Evolutionary conservation across 2,329 filamentous ascomycete species (phyloP), one percentile per base, ranked within the genome.

Genomic region (Fusarium decemcellulare): DNA sequence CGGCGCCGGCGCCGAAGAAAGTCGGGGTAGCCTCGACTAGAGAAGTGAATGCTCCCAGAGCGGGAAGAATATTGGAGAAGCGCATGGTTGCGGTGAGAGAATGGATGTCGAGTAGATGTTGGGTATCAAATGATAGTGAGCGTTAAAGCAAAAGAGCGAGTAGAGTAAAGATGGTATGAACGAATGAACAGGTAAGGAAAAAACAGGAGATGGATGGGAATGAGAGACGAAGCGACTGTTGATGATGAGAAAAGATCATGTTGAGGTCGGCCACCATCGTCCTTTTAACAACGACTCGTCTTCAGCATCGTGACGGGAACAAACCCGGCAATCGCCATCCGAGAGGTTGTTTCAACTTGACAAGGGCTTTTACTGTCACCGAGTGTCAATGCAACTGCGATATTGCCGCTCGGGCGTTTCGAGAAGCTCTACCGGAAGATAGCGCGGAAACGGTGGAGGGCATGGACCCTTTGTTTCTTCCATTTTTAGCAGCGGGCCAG

Each of bases 1-100:
- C n/a, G n/a, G n/a, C n/a, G n/a, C n/a, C n/a, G n/a, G n/a, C n/a
- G 11, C 48, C 29, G 30, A 70, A 2, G 50, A 71, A 59, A 48
- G 68, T 70, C 15, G 68, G 67, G 34, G 64, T 65, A 40, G 67
- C 68, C 62, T 66, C 67, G 61, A 52, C 64, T 46, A 68, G 57
- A 48, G 68, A 70, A 54, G 68, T 64, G 47, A 71, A 51, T 16
- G 67, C 68, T 71, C 68, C 67, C 54, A 71, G 15, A 39, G 64
- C 39, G 15, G 68, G 68, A 57, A 71, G 48, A 15, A 71, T 6
- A 47, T 36, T 55, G 51, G 68, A 68, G 59, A 65, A 68, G 62
- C 68, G 67, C 68, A 71, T 71, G 14, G 36, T 50, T 15, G 53
- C 53, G 65, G 68, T 56, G 23, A 60, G 50, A 56, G 62, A 63